These are phyloP conservation scores for Dendrobium nobile DNA, from an alignment of 106 monocot species.

Conservation along the genomic window DNA sequence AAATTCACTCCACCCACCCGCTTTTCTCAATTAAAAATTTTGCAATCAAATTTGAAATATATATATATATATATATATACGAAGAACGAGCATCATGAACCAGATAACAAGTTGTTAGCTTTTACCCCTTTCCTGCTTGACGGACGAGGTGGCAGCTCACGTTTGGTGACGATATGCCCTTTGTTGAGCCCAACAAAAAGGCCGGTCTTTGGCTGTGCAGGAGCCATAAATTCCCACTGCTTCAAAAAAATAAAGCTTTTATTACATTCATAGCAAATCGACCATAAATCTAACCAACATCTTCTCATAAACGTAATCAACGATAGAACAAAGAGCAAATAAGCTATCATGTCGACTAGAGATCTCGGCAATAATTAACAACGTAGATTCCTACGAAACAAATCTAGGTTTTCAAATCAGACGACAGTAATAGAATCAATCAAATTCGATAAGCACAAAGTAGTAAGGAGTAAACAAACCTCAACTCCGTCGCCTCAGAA, in stretches of 20 bases:
- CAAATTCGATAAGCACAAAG: not conserved
- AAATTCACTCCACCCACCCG: no score
- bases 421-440: not conserved
- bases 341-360: not conserved
- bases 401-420: not conserved
- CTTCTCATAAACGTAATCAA: not conserved
- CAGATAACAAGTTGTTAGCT: not conserved
- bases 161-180: constrained; percentile 40
- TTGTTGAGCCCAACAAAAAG: constrained; percentile 44
- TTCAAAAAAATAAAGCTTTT: not conserved
- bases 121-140: constrained; percentile 31
- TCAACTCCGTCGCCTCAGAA: not conserved
- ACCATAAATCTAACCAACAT: not conserved
- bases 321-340: not conserved
- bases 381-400: not conserved
- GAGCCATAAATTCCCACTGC: constrained; percentile 18
- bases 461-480: not conserved
- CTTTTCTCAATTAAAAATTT: no score
- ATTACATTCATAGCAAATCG: not conserved
- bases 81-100: not conserved
- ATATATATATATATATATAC: no score
- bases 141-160: constrained; percentile 30
- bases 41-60: no score
- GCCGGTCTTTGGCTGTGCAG: constrained; percentile 31
- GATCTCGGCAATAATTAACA: not conserved